Evolutionary conservation across 2,329 filamentous ascomycete species (phyloP).

Genomic region (Sporothrix variecibatus): DNA sequence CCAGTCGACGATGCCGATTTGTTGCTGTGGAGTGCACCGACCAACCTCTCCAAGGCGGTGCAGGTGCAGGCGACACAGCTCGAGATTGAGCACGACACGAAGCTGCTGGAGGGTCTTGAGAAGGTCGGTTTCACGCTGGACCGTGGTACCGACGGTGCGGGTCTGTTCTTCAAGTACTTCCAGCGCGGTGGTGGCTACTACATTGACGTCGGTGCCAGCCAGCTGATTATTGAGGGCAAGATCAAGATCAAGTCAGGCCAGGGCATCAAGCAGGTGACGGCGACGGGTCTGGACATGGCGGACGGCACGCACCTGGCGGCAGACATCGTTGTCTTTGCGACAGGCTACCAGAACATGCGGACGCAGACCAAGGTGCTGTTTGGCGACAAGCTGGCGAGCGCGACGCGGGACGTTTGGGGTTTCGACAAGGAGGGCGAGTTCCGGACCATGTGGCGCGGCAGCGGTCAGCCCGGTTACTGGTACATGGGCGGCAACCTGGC

Average conservation of each 20-base stretch:
- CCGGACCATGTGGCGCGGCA: slow-evolving; percentile 59
- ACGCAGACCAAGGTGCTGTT: slow-evolving; percentile 62
- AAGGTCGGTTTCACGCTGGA: slow-evolving; percentile 62
- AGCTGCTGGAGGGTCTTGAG: slow-evolving; percentile 50
- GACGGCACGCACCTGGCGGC: slow-evolving; percentile 55
- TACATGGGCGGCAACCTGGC: slow-evolving; percentile 66
- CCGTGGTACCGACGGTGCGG: slow-evolving; percentile 54
- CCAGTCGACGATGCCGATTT: slow-evolving; percentile 61
- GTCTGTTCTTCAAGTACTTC: slow-evolving; percentile 61
- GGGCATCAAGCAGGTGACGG: slow-evolving; percentile 49
- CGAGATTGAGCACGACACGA: slow-evolving; percentile 41
- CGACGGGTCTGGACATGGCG: slow-evolving; percentile 44
- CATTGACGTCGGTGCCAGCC: slow-evolving; percentile 56
- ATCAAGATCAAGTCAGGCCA: slow-evolving; percentile 57
- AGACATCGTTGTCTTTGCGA: slow-evolving; percentile 59
- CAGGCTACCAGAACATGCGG: slow-evolving; percentile 66
- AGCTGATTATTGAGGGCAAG: slow-evolving; percentile 57
- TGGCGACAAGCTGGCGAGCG: slow-evolving; percentile 61
- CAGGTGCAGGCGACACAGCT: slow-evolving; percentile 47
- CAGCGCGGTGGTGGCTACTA: slow-evolving; percentile 64
- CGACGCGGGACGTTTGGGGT: slow-evolving; percentile 62
- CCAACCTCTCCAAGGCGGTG: slow-evolving; percentile 53
- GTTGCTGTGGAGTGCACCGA: slow-evolving; percentile 51
- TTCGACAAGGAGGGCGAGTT: slow-evolving; percentile 59
- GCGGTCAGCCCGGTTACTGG: slow-evolving; percentile 66